phyloP scores from a whole-genome alignment of 2,329 filamentous ascomycete genomes.

The Cladorrhinum sp. region DNA sequence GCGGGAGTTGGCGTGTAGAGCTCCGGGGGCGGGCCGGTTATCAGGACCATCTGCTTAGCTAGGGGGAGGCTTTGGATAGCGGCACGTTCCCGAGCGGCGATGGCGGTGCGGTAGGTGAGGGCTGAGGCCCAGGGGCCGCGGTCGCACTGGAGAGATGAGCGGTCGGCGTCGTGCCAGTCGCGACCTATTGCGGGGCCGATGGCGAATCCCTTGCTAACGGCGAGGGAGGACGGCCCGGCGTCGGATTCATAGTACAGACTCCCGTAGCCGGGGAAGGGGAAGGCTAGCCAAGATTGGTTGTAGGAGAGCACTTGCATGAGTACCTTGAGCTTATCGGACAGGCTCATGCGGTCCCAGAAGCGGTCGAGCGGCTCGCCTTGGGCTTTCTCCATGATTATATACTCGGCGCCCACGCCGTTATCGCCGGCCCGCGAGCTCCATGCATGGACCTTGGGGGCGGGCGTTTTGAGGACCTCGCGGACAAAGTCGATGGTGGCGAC shows the following conservation, averaged over 20 bases:
- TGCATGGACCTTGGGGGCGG: background rate
- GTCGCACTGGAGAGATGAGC: no score
- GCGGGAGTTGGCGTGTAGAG: no score
- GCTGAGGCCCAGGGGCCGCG: no score
- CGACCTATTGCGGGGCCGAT: conserved; percentile 4
- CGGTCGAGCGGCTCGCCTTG: background rate
- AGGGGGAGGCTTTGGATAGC: no score
- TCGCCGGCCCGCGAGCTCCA: background rate
- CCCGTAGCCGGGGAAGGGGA: conserved; percentile 1
- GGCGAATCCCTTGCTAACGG: background rate
- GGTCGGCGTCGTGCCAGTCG: conserved; percentile 3
- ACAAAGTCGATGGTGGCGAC: conserved; percentile 5
- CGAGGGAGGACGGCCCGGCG: background rate
- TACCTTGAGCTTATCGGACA: background rate
- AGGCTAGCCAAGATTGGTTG: background rate
- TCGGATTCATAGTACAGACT: conserved; percentile 3
- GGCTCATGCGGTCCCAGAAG: background rate
- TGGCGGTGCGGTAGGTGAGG: no score
- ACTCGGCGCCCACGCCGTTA: background rate
- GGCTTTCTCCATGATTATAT: conserved; percentile 10
- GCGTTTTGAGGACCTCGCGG: background rate
- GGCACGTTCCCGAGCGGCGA: no score
- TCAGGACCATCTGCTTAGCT: no score
- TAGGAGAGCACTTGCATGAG: background rate
- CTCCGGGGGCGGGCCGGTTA: no score